phyloP scores from a whole-genome alignment of 225 moss, liverwort and hornwort genomes.

The Antitrichia curtipendula region DNA sequence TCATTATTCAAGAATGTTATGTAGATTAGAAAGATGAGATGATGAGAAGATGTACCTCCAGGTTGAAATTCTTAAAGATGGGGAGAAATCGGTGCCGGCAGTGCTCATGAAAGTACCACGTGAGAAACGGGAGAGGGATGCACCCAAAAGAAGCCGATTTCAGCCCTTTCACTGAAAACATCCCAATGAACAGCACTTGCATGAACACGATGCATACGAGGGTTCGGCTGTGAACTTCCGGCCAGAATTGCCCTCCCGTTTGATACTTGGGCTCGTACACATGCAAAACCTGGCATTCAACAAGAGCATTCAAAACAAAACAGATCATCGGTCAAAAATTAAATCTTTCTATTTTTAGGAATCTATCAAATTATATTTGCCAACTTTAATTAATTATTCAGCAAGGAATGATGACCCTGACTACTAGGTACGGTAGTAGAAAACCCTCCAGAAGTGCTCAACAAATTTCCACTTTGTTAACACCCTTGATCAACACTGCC shows the following conservation, averaged over 20 bases:
- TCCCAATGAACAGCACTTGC: conserved; percentile 90
- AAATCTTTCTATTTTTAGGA: not conserved
- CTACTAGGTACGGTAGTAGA: not conserved
- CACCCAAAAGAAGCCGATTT: conserved; percentile 29
- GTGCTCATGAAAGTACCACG: conserved; percentile 48
- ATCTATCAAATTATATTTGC: not conserved
- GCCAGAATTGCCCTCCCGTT: conserved; percentile 88
- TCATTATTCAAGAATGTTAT: not conserved
- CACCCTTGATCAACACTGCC: not conserved
- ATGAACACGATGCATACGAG: conserved; percentile 37
- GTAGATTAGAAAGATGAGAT: not conserved
- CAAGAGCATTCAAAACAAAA: not conserved
- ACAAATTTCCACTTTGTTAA: not conserved
- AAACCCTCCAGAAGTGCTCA: not conserved
- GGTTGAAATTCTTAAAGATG: conserved; percentile 33
- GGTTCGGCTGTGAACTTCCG: conserved; percentile 64
- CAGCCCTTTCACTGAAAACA: conserved; percentile 58
- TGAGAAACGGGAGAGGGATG: conserved; percentile 58
- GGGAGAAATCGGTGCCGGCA: conserved; percentile 63
- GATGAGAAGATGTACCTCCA: conserved; percentile 45
- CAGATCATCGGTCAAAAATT: not conserved
- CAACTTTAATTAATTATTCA: not conserved
- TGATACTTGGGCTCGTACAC: conserved; percentile 83
- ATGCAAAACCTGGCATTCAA: conserved; percentile 46
- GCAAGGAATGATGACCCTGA: not conserved